Percentiles rank a stretch among this genome's conserved stretches.
phyloP scores from a whole-genome alignment of 176 grass and related monocot species.

The Avena atlantica region DNA sequence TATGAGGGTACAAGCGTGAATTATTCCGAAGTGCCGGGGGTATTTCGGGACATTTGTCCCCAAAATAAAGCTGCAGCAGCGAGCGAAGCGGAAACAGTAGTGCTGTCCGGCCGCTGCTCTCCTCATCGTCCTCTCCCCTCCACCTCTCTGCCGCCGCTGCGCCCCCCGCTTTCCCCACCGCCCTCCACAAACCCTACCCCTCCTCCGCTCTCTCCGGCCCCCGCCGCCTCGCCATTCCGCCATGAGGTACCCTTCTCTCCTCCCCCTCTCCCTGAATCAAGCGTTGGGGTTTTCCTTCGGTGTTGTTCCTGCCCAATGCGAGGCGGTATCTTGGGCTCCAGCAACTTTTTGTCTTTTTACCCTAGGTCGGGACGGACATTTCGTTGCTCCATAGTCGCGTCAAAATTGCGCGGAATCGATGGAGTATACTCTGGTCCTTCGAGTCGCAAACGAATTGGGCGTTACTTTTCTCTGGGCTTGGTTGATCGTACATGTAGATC shows the following conservation, averaged over 20 bases:
- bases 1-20: background rate
- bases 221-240: background rate
- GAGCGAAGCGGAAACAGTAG: background rate
- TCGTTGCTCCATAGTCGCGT: background rate
- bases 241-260: constrained; percentile 36
- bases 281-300: background rate
- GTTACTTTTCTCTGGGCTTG: background rate
- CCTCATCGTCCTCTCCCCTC: constrained; percentile 10
- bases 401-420: background rate
- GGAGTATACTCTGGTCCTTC: background rate
- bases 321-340: background rate
- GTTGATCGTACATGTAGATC: background rate
- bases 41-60: background rate
- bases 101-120: background rate
- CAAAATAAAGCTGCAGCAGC: constrained; percentile 32
- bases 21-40: background rate
- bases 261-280: background rate
- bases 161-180: constrained; percentile 29
- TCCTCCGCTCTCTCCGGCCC: background rate
- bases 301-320: background rate
- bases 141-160: background rate
- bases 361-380: background rate
- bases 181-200: constrained; percentile 36
- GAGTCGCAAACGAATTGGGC: background rate
- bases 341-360: background rate